These are phyloP conservation scores for Clavispora asparagi DNA, from an alignment of 805 yeast species.

Conservation along the genomic window DNA sequence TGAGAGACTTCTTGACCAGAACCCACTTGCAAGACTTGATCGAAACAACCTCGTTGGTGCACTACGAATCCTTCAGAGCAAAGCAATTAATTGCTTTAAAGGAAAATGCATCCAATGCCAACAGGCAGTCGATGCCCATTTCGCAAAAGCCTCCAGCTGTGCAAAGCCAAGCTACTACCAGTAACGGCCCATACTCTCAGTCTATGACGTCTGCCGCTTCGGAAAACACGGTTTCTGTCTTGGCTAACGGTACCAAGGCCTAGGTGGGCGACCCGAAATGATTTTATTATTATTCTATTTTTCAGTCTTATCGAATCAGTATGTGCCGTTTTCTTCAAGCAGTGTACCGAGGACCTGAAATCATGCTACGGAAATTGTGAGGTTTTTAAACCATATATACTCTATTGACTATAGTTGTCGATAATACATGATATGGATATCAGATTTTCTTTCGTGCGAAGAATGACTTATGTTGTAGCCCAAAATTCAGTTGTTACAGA, in stretches of 20 bases:
- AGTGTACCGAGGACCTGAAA: background rate
- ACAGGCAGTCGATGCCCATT: constrained; percentile 27
- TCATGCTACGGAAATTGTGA: background rate
- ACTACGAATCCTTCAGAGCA: constrained; percentile 89
- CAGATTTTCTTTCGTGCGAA: too few species aligned
- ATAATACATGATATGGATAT: background rate
- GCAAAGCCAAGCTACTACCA: constrained; percentile 4
- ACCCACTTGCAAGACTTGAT: constrained; percentile 94
- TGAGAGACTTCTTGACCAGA: constrained; percentile 90
- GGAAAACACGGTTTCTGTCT: constrained; percentile 7
- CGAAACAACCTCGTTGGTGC: constrained; percentile 82
- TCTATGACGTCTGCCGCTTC: constrained; percentile 15
- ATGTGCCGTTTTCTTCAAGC: background rate
- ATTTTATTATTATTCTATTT: background rate
- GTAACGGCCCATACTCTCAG: constrained; percentile 3
- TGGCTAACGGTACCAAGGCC: constrained; percentile 2
- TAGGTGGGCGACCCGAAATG: background rate
- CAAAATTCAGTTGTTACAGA: too few species aligned
- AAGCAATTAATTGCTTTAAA: constrained; percentile 91
- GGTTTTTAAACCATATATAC: background rate
- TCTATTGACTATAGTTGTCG: background rate
- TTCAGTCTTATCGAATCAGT: background rate
- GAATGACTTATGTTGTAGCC: too few species aligned
- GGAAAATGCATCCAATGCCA: constrained; percentile 67
- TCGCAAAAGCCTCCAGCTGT: constrained; percentile 1